Evolutionary conservation across 441 rosid species (phyloP), one percentile per base, ranked within the genome.

Genomic region (Erodium moschatum): DNA sequence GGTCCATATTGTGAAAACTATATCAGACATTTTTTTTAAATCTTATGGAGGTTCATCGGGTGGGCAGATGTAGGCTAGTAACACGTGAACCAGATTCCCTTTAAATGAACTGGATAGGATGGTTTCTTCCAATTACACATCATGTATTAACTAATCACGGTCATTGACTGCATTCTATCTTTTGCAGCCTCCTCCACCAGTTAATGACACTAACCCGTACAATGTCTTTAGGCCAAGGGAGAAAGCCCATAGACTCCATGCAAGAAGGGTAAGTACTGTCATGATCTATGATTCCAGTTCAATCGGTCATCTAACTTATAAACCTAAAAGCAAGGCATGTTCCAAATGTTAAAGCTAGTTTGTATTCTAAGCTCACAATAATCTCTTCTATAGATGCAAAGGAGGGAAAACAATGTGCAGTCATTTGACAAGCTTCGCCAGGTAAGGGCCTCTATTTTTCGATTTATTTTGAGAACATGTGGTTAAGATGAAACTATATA

Each of bases 341-440:
- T 69, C 24, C 13, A 61, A 0, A 62, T 7, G 31, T 60, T 44
- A 33, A 33, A 33, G 38, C 38, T 5, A 33, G 58, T 58, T 9
- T 48, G 38, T 73, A 63, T 65, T 21, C 66, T 48, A 67, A 70
- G 19, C 40, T n/a, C 38, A 44, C 52, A 15, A 15, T 27, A 29
- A 40, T 78, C 46, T 67, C 62, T 66, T 69, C 15, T 66, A 7
- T 76, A 93, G 96, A 91, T 93, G 97, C 97, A 93, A 77, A 85
- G 98, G 81, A 89, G 98, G 82, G 98, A 94, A 83, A 94, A 91
- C 77, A 91, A 91, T 73, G 96, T 86, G 72, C 96, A 91, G 74
- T 94, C 97, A 74, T 94, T 94, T 83, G 97, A 94, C 81, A 94
- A 94, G 88, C 93, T 94, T 80, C 96, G 96, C 50, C 98, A 89